A percentile compares a stretch with the other conserved stretches of the same genome.
Conservation (phyloP, 1,139 yeast genomes). For the Candida sp. region DNA sequence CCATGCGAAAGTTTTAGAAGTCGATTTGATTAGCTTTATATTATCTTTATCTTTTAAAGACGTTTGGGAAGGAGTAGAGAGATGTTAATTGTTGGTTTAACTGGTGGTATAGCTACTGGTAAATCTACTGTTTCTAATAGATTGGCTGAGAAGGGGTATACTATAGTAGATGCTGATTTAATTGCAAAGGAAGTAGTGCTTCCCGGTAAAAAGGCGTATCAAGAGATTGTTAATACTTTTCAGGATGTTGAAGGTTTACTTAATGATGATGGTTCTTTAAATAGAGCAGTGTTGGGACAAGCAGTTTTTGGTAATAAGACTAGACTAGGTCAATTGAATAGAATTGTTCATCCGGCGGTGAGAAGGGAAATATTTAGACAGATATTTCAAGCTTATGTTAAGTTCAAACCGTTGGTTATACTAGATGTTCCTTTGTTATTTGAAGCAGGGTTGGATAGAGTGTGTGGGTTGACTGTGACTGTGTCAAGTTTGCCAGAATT, state of each 20-base stretch:
- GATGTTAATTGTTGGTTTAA: slow-evolving; percentile 89
- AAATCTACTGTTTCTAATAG: slow-evolving; percentile 82
- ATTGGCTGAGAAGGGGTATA: slow-evolving; percentile 50
- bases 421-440: slow-evolving; percentile 89
- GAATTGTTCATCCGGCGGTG: slow-evolving; percentile 89
- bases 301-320: slow-evolving; percentile 70
- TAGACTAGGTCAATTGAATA: slow-evolving; percentile 57
- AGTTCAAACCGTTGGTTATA: slow-evolving; percentile 53
- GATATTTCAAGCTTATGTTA: slow-evolving; percentile 54
- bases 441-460: slow-evolving; percentile 67
- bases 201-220: slow-evolving; percentile 75
- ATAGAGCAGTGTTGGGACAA: slow-evolving; percentile 72
- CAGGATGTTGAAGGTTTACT: slow-evolving; percentile 55
- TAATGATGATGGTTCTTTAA: slow-evolving; percentile 48
- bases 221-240: slow-evolving; percentile 62
- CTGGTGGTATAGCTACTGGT: slow-evolving; percentile 97
- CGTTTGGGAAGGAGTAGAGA: neutral
- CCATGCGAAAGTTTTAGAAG: too few species aligned
- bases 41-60: too few species aligned
- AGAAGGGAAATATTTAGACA: slow-evolving; percentile 61
- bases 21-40: neutral
- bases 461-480: slow-evolving; percentile 72
- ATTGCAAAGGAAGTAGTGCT: slow-evolving; percentile 83
- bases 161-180: slow-evolving; percentile 84
- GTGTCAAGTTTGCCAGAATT: slow-evolving; percentile 56